Conservation (phyloP, 78 protist species). For the Planoprotostelium fungivorum region DNA sequence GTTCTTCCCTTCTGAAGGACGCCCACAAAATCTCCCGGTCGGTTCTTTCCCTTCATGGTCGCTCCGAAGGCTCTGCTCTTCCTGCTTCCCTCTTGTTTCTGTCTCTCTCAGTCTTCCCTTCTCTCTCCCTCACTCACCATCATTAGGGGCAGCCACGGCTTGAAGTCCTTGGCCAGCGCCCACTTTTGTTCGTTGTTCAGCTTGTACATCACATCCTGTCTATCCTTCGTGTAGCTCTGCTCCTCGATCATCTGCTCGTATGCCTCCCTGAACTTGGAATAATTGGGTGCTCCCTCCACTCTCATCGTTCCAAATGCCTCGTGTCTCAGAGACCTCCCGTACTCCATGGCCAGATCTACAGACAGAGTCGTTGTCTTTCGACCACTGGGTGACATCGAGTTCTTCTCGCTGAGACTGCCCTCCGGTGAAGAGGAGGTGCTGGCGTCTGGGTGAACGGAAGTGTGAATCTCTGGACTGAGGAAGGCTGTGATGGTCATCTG, state of each 20-base stretch:
- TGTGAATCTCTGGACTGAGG: too few relatives aligned
- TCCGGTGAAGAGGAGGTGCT: background rate
- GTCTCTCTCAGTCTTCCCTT: too few relatives aligned
- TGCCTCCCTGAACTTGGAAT: background rate
- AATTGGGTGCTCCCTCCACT: too few relatives aligned
- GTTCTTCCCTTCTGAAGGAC: background rate
- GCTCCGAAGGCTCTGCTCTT: background rate
- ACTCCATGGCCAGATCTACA: too few relatives aligned
- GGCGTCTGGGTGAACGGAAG: too few relatives aligned
- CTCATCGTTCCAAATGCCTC: too few relatives aligned
- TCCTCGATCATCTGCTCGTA: background rate
- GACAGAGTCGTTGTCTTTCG: too few relatives aligned
- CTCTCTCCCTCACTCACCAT: too few relatives aligned
- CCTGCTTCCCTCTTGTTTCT: background rate
- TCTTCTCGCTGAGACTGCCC: too few relatives aligned
- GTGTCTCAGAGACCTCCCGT: too few relatives aligned
- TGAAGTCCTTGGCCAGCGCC: background rate
- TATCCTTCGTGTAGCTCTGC: background rate
- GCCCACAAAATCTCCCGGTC: background rate
- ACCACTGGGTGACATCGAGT: too few relatives aligned
- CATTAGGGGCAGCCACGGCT: background rate
- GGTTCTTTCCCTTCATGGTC: background rate
- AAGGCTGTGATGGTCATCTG: background rate
- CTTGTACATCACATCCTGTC: background rate
- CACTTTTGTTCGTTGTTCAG: background rate